Evolutionary conservation across 805 yeast genomes (phyloP).

Genomic region (Lachancea mirantina): DNA sequence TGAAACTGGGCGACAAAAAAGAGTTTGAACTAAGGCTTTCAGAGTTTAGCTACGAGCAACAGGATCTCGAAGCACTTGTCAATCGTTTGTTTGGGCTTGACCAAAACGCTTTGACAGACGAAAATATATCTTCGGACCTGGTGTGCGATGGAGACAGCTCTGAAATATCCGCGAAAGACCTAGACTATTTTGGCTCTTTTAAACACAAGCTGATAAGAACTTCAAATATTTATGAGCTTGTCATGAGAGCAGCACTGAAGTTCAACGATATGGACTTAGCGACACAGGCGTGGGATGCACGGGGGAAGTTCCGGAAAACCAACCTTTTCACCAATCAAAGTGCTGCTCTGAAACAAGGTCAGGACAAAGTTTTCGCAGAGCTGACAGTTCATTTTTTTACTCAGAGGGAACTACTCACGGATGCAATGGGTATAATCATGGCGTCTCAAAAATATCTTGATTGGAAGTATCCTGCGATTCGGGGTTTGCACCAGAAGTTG

Average conservation of each 20-base stretch:
- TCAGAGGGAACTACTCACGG: constrained; percentile 48
- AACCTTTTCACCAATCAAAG: constrained; percentile 45
- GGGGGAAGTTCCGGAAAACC: constrained; percentile 66
- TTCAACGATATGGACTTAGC: constrained; percentile 53
- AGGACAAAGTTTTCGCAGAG: constrained; percentile 49
- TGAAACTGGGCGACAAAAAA: constrained; percentile 18
- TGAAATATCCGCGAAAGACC: background rate
- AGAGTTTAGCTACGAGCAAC: constrained; percentile 22
- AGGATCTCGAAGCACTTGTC: constrained; percentile 9
- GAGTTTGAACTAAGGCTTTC: constrained; percentile 24
- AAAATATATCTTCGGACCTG: constrained; percentile 9
- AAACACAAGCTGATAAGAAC: constrained; percentile 34
- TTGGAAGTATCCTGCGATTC: constrained; percentile 53
- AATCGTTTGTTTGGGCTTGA: background rate
- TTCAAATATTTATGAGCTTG: constrained; percentile 49
- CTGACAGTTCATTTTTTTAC: constrained; percentile 58
- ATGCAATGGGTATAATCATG: constrained; percentile 61
- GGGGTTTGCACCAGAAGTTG: constrained; percentile 36
- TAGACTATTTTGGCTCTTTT: constrained; percentile 13
- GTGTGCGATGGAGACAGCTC: background rate
- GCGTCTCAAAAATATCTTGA: constrained; percentile 61
- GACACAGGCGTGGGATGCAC: constrained; percentile 63
- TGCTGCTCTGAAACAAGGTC: constrained; percentile 32
- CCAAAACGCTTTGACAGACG: constrained; percentile 6
- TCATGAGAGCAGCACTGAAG: constrained; percentile 58